Evolutionary conservation across 2,329 filamentous ascomycete genomes (phyloP), one percentile per base, ranked within the genome.

Genomic region (Fusarium nelsonii): DNA sequence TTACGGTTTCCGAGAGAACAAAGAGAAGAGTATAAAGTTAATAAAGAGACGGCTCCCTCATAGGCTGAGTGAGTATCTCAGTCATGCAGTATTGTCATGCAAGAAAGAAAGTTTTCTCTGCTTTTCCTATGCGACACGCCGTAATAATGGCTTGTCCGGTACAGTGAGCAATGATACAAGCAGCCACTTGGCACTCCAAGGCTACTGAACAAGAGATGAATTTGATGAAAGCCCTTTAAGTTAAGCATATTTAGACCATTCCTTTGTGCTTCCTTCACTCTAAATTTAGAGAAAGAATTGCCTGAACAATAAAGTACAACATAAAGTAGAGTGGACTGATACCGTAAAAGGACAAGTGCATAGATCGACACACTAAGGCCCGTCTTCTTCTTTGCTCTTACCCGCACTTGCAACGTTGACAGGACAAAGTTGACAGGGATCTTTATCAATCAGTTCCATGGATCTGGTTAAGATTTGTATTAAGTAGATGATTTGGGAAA

Each of bases 391-490:
- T 52, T 65, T 30, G 18, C 44, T 39, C 48, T 56, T 32, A 46
- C 30, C 41, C 39, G 33, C 40, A 18, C 36, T 41, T 46, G 39
- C 37, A 36, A 61, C 54, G 18, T 45, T 48, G 45, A 44, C 51
- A 64, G 62, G 41, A 48, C 37, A 60, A 44, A 60, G 30, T 28
- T 9, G 58, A 44, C 55, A 60, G 53, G 67, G 56, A 48, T 69
- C 52, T 58, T 68, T 69, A 69, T 64, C 66, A 68, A 69, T 69
- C 66, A 44, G 32, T 50, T 50, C 33, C 33, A 8, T 9, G 18
- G 16, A 33, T 15, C 28, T 60, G 55, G 34, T 54, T 26, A 20
- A 39, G 43, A 41, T 46, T 26, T 44, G 57, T 20, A 40, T 50
- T 16, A 50, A 39, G 48, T 9, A 50, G n/a, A 50, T 28, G 34